Evolutionary conservation across 164 flowering plant genomes (phyloP), one percentile per base, ranked within the genome.

Genomic region (Dillenia suffruticosa): DNA sequence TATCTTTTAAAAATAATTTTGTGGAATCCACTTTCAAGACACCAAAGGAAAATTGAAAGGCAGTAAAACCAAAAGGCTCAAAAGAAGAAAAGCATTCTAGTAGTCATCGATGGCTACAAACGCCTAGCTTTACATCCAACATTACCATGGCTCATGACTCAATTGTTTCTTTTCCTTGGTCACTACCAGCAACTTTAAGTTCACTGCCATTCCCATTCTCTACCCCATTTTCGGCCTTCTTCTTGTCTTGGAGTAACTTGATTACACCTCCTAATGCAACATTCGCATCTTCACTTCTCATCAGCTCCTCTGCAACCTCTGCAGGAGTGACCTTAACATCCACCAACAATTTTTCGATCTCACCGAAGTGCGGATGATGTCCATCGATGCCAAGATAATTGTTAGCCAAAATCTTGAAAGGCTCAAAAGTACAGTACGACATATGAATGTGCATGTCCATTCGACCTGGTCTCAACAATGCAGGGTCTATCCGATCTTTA

Each of bases 391-490:
- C 45, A 12, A 56, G 45, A 44, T 56, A 56, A 40, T 56, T 56
- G 14, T 40, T 9, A 9, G 2, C 58, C 24, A 56, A 40, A 10
- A 22, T 26, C 44, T 56, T 40, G 45, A 56, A 56, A 9, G 22
- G 13, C 12, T 19, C 12, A 56, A 9, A 5, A 10, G 58, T 19
- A 11, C 15, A 12, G 9, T 56, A 56, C 0, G 46, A 51, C 54
- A 22, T 70, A 68, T 71, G 78, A n/a, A 81, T 63, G 52, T 81
- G 82, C 14, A 78, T 52, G 51, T 78, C 84, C 84, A 78, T 81
- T 2, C 78, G 62, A 0, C 84, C 84, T 2, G 81, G 84, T 3
- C 81, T 59, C 43, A 80, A 24, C 70, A 80, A 44, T 8, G 81
- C 84, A 9, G 74, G 65, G 61, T 77, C 84, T 0, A 80, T 76